Evolutionary conservation across 164 flowering plant genomes (phyloP).

Genomic region (Macadamia integrifolia): DNA sequence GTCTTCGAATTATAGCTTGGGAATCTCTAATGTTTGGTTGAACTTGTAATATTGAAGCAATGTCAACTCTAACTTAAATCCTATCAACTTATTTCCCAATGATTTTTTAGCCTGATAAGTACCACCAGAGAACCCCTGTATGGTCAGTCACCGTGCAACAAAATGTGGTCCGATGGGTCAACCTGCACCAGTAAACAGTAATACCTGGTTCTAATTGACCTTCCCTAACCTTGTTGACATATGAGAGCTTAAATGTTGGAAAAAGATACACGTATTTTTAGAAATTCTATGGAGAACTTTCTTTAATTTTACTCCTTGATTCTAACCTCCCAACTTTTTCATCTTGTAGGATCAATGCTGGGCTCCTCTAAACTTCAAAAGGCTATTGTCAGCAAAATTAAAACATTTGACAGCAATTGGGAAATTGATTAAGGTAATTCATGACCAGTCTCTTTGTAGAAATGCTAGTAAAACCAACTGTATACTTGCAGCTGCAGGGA

Average conservation of each 20-base stretch:
- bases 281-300: not conserved
- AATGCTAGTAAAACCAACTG: not conserved
- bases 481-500: not conserved
- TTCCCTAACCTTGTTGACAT: not conserved
- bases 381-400: constrained; percentile 70
- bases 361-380: constrained; percentile 83
- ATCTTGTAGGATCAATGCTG: constrained; percentile 66
- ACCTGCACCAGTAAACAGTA: no score
- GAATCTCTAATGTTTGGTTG: not conserved
- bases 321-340: constrained; percentile 4
- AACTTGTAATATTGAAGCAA: constrained; percentile 3
- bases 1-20: not conserved
- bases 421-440: constrained; percentile 69
- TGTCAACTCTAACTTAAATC: not conserved
- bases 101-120: not conserved
- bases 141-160: no score
- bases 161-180: no score
- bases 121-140: not conserved
- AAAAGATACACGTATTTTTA: not conserved
- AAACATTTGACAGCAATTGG: constrained; percentile 60
- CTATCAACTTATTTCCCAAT: not conserved
- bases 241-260: not conserved
- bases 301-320: not conserved
- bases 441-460: not conserved
- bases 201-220: not conserved